phyloP scores from a whole-genome alignment of 495 filamentous ascomycete genomes.

The Penicillium odoratum region DNA sequence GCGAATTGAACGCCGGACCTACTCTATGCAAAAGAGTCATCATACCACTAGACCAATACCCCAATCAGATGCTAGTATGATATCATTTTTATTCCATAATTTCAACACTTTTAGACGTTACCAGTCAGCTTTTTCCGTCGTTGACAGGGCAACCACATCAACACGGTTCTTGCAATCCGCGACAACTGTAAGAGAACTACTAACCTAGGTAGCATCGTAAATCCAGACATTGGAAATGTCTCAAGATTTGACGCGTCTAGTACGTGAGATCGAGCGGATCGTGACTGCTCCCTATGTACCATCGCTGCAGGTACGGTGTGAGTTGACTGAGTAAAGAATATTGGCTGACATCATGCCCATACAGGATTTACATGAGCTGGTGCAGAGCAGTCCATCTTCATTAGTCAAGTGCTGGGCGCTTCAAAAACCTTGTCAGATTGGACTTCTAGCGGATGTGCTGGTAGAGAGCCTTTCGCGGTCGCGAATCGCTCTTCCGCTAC shows the following conservation, averaged over 20 bases:
- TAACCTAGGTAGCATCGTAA: neutral
- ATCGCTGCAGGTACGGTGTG: slow-evolving; percentile 38
- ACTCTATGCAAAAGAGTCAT: too few relatives aligned
- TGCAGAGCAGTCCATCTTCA: slow-evolving; percentile 15
- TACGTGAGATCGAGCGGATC: slow-evolving; percentile 42
- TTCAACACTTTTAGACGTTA: too few relatives aligned
- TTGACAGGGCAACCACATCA: slow-evolving; percentile 42
- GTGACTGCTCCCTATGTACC: slow-evolving; percentile 44
- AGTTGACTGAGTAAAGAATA: neutral
- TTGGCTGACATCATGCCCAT: neutral
- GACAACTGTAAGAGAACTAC: neutral
- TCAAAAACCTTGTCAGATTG: slow-evolving; percentile 49
- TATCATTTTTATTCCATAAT: too few relatives aligned
- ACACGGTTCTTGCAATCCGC: slow-evolving; percentile 16
- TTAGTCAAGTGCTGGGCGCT: slow-evolving; percentile 39
- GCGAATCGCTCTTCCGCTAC: slow-evolving; percentile 37
- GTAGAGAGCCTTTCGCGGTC: slow-evolving; percentile 48
- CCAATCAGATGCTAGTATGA: too few relatives aligned
- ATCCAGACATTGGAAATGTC: slow-evolving; percentile 19
- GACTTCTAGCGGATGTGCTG: slow-evolving; percentile 38
- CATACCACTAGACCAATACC: too few relatives aligned
- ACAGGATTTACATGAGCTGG: slow-evolving; percentile 42
- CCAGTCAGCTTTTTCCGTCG: neutral
- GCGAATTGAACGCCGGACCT: too few relatives aligned
- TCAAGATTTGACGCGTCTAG: slow-evolving; percentile 16